Percentiles rank a stretch among this genome's conserved stretches.
These are phyloP conservation scores for Cyberlindnera xylosilytica DNA, from an alignment of 805 yeast genomes.

Conservation along the genomic window DNA sequence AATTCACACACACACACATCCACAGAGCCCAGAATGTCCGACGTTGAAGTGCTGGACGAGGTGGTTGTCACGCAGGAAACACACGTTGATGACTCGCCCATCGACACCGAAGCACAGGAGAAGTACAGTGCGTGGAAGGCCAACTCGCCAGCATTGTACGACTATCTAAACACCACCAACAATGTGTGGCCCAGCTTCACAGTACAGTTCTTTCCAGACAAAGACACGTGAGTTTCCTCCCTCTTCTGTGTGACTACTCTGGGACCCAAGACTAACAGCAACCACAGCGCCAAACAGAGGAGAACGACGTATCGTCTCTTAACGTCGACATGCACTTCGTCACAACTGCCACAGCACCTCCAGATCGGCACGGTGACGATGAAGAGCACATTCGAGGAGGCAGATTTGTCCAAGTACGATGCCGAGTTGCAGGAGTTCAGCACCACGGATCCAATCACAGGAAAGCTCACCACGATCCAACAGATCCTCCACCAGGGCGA, in stretches of 20 bases:
- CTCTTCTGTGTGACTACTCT: not conserved
- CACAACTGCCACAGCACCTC: constrained; percentile 49
- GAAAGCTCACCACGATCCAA: constrained; percentile 45
- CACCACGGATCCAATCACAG: constrained; percentile 29
- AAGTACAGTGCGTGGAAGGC: constrained; percentile 63
- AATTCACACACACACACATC: not conserved
- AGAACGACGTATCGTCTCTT: constrained; percentile 43
- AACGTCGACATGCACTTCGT: constrained; percentile 64
- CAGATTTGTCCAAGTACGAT: constrained; percentile 35
- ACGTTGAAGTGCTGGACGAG: not conserved
- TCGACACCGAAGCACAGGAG: constrained; percentile 13
- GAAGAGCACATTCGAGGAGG: constrained; percentile 19
- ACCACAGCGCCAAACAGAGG: constrained; percentile 19
- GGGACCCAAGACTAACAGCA: not conserved
- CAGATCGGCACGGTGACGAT: constrained; percentile 33
- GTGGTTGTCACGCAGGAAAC: not conserved
- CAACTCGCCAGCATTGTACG: constrained; percentile 74
- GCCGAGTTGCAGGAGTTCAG: constrained; percentile 32
- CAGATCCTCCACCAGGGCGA: constrained; percentile 67
- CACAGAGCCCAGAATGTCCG: not conserved
- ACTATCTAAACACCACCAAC: constrained; percentile 65
- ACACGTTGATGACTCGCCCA: constrained; percentile 1
- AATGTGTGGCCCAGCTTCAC: constrained; percentile 70
- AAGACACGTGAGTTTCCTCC: constrained; percentile 12
- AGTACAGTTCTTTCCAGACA: constrained; percentile 62